Evolutionary conservation across 805 yeast genomes (phyloP).

Genomic region (Dipodascus geniculatus): DNA sequence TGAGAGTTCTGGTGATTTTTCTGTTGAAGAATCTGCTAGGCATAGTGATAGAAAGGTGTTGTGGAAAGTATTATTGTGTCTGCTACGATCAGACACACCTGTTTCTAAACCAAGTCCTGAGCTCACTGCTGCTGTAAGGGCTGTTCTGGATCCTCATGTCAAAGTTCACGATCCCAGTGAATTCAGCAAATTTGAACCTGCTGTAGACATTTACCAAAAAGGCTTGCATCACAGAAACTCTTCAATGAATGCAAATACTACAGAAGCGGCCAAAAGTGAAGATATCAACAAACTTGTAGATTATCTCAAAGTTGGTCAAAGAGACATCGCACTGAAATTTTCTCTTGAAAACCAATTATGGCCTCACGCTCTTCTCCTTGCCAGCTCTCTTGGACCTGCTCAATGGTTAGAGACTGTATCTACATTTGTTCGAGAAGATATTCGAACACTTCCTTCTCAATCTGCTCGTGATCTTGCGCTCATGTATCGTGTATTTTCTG

Average conservation of each 20-base stretch:
- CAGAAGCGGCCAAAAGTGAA: slow-evolving; percentile 9
- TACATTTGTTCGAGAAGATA: slow-evolving; percentile 41
- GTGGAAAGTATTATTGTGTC: slow-evolving; percentile 24
- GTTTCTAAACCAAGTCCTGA: slow-evolving; percentile 21
- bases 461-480: slow-evolving; percentile 36
- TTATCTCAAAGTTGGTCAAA: slow-evolving; percentile 37
- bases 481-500: slow-evolving; percentile 52
- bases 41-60: slow-evolving; percentile 20
- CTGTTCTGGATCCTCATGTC: slow-evolving; percentile 16
- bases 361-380: slow-evolving; percentile 64
- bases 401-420: slow-evolving; percentile 47
- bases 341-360: slow-evolving; percentile 59
- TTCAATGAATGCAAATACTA: slow-evolving; percentile 2
- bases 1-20: slow-evolving; percentile 10
- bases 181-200: slow-evolving; percentile 14
- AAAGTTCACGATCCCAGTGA: slow-evolving; percentile 10
- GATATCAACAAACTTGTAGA: slow-evolving; percentile 14
- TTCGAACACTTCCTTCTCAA: slow-evolving; percentile 27
- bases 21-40: slow-evolving; percentile 15
- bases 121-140: slow-evolving; percentile 11
- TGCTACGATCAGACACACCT: slow-evolving; percentile 26
- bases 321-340: slow-evolving; percentile 49
- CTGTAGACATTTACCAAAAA: slow-evolving; percentile 16
- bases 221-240: slow-evolving; percentile 7
- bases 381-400: slow-evolving; percentile 53